Evolutionary conservation across 2,329 filamentous ascomycete genomes (phyloP).

Genomic region (Orbilia ellipsospora): DNA sequence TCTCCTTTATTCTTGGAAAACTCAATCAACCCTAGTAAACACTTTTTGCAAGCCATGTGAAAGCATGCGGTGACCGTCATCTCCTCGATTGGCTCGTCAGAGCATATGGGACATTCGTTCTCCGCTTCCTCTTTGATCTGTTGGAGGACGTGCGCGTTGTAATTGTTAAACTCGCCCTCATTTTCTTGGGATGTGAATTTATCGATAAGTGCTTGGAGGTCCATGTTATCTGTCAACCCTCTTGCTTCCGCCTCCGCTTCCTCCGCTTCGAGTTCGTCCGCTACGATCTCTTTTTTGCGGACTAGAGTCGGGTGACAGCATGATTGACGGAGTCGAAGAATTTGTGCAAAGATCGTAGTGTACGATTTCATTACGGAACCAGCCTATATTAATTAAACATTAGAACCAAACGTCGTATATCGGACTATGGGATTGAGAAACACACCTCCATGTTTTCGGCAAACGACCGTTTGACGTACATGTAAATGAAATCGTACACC

Average conservation of each 20-base stretch:
- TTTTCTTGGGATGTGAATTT: constrained; percentile 79
- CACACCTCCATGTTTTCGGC: constrained; percentile 78
- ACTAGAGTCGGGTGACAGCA: constrained; percentile 94
- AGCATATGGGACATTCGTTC: constrained; percentile 92
- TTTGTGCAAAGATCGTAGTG: constrained; percentile 96
- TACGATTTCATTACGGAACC: constrained; percentile 95
- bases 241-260: constrained; percentile 77
- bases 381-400: constrained; percentile 63
- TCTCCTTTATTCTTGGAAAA: constrained; percentile 70
- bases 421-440: not conserved
- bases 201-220: constrained; percentile 84
- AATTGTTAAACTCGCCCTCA: constrained; percentile 74
- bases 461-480: constrained; percentile 83
- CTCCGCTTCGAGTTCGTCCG: constrained; percentile 86
- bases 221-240: constrained; percentile 94
- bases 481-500: constrained; percentile 91
- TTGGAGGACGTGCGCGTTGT: constrained; percentile 85
- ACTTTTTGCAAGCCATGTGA: constrained; percentile 96
- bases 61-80: constrained; percentile 96
- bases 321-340: constrained; percentile 88
- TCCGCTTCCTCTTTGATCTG: constrained; percentile 91
- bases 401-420: constrained; percentile 15
- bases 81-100: constrained; percentile 94
- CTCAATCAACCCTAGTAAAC: constrained; percentile 87
- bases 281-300: constrained; percentile 82